Evolutionary conservation across 2,329 filamentous ascomycete species (phyloP).

Genomic region (Nigrograna mackinnonii): DNA sequence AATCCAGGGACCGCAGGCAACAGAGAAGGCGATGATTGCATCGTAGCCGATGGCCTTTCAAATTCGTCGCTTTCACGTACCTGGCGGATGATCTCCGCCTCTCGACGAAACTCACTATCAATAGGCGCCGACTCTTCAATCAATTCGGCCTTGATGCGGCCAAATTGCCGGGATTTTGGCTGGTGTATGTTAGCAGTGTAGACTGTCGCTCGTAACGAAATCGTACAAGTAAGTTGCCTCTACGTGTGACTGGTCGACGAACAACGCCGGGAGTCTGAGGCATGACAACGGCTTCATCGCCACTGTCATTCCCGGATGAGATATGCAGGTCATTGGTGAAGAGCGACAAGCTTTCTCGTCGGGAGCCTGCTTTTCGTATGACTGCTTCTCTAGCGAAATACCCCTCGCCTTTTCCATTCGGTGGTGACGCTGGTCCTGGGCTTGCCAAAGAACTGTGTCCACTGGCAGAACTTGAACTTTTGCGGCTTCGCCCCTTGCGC

Average conservation of each 20-base stretch:
- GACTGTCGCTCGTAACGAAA: conserved; percentile 10
- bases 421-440: conserved; percentile 77
- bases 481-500: conserved; percentile 62
- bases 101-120: conserved; percentile 84
- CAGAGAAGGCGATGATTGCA: conserved; percentile 70
- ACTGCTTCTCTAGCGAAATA: conserved; percentile 59
- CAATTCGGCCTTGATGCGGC: conserved; percentile 86
- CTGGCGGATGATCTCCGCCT: conserved; percentile 94
- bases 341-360: conserved; percentile 87
- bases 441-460: conserved; percentile 70
- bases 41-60: conserved; percentile 55
- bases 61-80: conserved; percentile 85
- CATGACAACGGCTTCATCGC: conserved; percentile 62
- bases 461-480: conserved; percentile 72
- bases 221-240: conserved; percentile 86
- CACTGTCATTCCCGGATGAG: conserved; percentile 76
- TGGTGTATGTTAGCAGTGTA: conserved; percentile 40
- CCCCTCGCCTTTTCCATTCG: conserved; percentile 58
- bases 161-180: conserved; percentile 97
- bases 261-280: conserved; percentile 72
- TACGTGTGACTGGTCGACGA: conserved; percentile 78
- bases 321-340: conserved; percentile 89
- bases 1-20: conserved; percentile 59
- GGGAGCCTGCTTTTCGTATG: conserved; percentile 56
- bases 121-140: conserved; percentile 86